phyloP scores from a whole-genome alignment of 306 rosid species.

The Inga oerstediana region DNA sequence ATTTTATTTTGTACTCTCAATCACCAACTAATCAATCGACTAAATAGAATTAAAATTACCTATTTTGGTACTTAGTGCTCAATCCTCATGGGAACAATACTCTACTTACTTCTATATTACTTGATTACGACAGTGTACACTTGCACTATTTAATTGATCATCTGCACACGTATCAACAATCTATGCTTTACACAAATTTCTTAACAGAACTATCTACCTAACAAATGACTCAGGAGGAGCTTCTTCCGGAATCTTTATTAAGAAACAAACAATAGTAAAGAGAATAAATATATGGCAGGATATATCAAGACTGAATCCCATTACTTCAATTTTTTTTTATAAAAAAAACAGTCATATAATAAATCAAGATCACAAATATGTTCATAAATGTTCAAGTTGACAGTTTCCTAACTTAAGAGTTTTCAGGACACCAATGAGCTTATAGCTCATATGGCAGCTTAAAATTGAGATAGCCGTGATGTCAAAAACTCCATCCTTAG shows the following conservation, averaged over 20 bases:
- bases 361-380: not conserved
- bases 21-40: no score
- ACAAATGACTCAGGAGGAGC: conserved; percentile 45
- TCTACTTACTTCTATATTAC: no score
- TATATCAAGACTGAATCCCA: not conserved
- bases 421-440: not conserved
- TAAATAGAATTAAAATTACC: no score
- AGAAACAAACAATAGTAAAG: conserved; percentile 1
- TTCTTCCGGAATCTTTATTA: conserved; percentile 66
- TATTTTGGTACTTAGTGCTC: no score
- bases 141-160: no score
- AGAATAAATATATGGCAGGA: not conserved
- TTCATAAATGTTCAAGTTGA: not conserved
- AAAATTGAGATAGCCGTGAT: not conserved
- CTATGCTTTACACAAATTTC: no score
- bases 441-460: not conserved
- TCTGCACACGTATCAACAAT: no score
- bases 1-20: no score
- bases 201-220: no score
- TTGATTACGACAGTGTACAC: no score
- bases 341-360: not conserved
- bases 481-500: not conserved
- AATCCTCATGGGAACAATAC: no score
- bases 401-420: not conserved
- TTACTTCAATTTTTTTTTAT: not conserved